Conservation (phyloP, 2,329 filamentous ascomycete genomes). For the Diatrype stigma region DNA sequence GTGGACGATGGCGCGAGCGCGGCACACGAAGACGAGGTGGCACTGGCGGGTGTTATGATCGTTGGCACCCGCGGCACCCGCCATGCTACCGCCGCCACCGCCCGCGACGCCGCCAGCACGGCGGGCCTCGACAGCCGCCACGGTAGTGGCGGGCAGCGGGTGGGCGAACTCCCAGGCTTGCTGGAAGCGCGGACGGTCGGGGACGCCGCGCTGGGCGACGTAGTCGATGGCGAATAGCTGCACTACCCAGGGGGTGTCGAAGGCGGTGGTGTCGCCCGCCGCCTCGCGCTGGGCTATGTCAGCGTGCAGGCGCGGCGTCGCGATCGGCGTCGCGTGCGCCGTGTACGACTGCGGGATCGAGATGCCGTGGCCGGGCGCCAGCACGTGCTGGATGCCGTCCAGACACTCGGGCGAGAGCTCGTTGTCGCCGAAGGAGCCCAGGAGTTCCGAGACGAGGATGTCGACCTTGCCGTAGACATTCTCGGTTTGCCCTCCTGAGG, state of each 20-base stretch:
- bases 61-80: slow-evolving; percentile 75
- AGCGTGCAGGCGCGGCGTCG: slow-evolving; percentile 78
- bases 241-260: slow-evolving; percentile 92
- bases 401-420: slow-evolving; percentile 95
- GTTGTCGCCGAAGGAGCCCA: slow-evolving; percentile 95
- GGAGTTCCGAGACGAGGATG: slow-evolving; percentile 87
- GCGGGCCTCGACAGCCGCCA: slow-evolving; percentile 52
- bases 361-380: slow-evolving; percentile 75
- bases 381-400: slow-evolving; percentile 88
- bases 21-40: slow-evolving; percentile 72
- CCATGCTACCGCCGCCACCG: slow-evolving; percentile 68
- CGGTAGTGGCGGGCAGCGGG: slow-evolving; percentile 58
- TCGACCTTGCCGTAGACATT: slow-evolving; percentile 67
- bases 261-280: slow-evolving; percentile 62
- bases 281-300: slow-evolving; percentile 65
- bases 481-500: slow-evolving; percentile 27
- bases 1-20: slow-evolving; percentile 78
- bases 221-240: slow-evolving; percentile 88
- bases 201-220: slow-evolving; percentile 59
- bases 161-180: slow-evolving; percentile 78
- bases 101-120: slow-evolving; percentile 61
- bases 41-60: slow-evolving; percentile 86
- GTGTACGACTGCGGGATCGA: slow-evolving; percentile 93
- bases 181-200: slow-evolving; percentile 62
- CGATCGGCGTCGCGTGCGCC: slow-evolving; percentile 87